A percentile compares a stretch with the other conserved stretches of the same genome.
Conservation (phyloP, 2,329 filamentous ascomycete species). For the Aureobasidium melanogenum region DNA sequence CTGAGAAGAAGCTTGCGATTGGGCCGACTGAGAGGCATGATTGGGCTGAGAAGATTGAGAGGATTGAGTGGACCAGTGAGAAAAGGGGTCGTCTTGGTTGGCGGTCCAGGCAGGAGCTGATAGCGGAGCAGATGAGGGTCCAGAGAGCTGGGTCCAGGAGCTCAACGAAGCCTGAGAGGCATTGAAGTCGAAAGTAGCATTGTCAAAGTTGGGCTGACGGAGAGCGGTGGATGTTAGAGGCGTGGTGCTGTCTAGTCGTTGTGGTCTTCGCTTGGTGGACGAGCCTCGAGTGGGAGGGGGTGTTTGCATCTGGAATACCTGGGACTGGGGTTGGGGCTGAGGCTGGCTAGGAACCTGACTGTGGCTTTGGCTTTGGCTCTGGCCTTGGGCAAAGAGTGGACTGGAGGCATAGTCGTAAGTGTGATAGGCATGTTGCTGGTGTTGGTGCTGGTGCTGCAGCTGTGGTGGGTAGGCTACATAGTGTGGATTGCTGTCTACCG, state of each 20-base stretch:
- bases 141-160: conserved; percentile 1
- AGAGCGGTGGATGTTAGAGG: neutral
- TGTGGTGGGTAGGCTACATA: neutral
- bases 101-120: conserved; percentile 8
- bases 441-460: neutral
- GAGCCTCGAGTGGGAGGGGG: conserved; percentile 51
- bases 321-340: neutral
- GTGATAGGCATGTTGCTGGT: neutral
- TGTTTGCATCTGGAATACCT: conserved; percentile 46
- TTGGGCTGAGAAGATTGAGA: neutral
- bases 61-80: neutral
- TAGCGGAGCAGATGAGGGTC: conserved; percentile 15
- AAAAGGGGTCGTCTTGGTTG: neutral
- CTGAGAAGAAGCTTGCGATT: neutral
- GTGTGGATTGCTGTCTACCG: conserved; percentile 10
- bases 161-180: neutral
- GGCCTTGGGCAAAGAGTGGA: neutral
- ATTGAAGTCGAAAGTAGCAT: neutral
- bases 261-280: conserved; percentile 40
- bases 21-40: neutral
- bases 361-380: neutral
- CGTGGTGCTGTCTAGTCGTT: conserved; percentile 22
- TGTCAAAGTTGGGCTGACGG: neutral
- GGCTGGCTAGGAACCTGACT: neutral
- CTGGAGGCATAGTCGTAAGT: neutral